Percentiles rank a stretch among this genome's conserved stretches.
phyloP scores from a whole-genome alignment of 352 stramenopile species.

The Phytopythium boreale region DNA sequence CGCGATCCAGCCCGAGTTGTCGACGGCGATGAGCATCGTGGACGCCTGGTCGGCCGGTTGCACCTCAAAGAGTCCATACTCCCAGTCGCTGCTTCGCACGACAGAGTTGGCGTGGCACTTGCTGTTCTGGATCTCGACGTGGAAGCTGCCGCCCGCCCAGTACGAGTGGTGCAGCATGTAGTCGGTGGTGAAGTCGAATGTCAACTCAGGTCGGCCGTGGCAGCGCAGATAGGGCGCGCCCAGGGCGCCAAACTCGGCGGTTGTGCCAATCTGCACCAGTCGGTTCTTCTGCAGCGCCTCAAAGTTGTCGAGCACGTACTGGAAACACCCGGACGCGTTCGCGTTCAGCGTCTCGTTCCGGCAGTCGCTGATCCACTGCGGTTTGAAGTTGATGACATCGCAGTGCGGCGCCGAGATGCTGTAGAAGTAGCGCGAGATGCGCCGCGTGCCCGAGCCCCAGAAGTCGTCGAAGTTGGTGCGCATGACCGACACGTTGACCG shows the following conservation, averaged over 20 bases:
- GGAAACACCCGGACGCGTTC: constrained; percentile 17
- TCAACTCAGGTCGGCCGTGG: constrained; percentile 9
- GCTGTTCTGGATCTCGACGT: constrained; percentile 33
- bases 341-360: constrained; percentile 13
- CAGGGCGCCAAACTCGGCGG: constrained; percentile 19
- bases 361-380: constrained; percentile 19
- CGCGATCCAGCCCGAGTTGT: constrained; percentile 18
- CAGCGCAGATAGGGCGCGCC: constrained; percentile 33
- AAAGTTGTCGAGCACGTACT: constrained; percentile 36
- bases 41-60: constrained; percentile 13
- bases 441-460: constrained; percentile 20
- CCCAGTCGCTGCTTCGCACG: constrained; percentile 4
- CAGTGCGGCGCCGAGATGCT: constrained; percentile 37
- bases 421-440: constrained; percentile 25
- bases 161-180: constrained; percentile 32
- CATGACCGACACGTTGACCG: constrained; percentile 22
- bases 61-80: constrained; percentile 23
- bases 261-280: constrained; percentile 19
- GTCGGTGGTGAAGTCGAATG: constrained; percentile 32
- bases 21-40: constrained; percentile 13
- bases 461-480: constrained; percentile 29
- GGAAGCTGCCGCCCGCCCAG: constrained; percentile 32
- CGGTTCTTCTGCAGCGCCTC: constrained; percentile 13
- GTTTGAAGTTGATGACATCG: constrained; percentile 29
- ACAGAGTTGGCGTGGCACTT: constrained; percentile 17